Conservation (phyloP, 345 rosid genomes). For the Populus alba region DNA sequence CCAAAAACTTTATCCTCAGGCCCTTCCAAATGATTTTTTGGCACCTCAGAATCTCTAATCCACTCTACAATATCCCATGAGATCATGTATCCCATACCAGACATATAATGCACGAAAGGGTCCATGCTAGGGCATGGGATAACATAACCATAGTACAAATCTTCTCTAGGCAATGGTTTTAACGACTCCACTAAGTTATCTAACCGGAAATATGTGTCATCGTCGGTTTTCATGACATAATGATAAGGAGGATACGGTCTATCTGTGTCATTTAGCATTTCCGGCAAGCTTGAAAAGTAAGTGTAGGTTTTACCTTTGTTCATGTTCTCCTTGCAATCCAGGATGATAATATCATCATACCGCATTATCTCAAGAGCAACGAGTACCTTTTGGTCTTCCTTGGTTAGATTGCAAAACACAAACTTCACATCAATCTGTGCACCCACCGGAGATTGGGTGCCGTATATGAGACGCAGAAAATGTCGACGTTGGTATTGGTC, state of each 20-base stretch:
- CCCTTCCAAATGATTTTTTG: slow-evolving; percentile 63
- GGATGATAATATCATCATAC: slow-evolving; percentile 70
- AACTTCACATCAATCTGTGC: slow-evolving; percentile 75
- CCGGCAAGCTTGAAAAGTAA: slow-evolving; percentile 72
- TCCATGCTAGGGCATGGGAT: slow-evolving; percentile 88
- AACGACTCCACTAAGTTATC: slow-evolving; percentile 54
- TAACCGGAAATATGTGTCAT: slow-evolving; percentile 62
- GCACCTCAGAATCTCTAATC: slow-evolving; percentile 68
- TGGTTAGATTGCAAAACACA: slow-evolving; percentile 83
- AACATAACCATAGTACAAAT: slow-evolving; percentile 77
- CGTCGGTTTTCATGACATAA: slow-evolving; percentile 80
- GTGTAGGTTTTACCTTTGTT: slow-evolving; percentile 84
- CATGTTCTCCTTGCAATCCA: slow-evolving; percentile 81
- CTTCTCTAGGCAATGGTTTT: slow-evolving; percentile 65
- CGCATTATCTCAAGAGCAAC: slow-evolving; percentile 91
- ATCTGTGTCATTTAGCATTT: slow-evolving; percentile 39
- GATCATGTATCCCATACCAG: slow-evolving; percentile 84
- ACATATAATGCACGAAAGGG: slow-evolving; percentile 84
- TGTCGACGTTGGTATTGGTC: slow-evolving; percentile 74
- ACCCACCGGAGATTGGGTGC: slow-evolving; percentile 44
- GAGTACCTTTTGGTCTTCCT: slow-evolving; percentile 75
- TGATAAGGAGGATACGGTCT: slow-evolving; percentile 66
- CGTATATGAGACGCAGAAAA: slow-evolving; percentile 66
- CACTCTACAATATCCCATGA: slow-evolving; percentile 90
- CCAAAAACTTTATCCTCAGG: slow-evolving; percentile 77